phyloP scores from a whole-genome alignment of 495 filamentous ascomycete species.

The Daldinia bambusicola region DNA sequence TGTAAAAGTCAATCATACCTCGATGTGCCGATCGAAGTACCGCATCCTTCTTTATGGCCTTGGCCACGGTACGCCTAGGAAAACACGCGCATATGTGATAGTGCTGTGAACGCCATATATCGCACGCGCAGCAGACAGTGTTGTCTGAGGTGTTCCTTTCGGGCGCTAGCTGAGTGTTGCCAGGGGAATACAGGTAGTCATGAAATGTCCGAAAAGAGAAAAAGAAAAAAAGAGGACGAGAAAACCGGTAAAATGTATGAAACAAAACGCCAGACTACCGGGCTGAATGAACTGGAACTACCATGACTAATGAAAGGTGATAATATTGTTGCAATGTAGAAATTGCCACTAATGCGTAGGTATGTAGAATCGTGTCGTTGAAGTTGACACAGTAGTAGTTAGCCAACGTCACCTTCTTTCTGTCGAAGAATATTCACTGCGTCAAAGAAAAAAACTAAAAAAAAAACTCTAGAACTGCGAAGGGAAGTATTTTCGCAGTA shows the following conservation, averaged over 20 bases:
- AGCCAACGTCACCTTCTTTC: not conserved
- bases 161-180: not conserved
- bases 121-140: not conserved
- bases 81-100: not conserved
- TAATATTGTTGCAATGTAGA: not conserved
- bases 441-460: slow-evolving; percentile 2
- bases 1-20: not conserved
- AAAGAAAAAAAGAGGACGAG: not conserved
- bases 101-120: not conserved
- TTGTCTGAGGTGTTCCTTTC: not conserved
- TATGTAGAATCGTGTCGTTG: not conserved
- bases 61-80: not conserved
- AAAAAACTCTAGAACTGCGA: not conserved
- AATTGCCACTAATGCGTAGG: not conserved
- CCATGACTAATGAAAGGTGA: not conserved
- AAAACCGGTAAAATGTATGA: not conserved
- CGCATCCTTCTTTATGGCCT: not conserved
- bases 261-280: not conserved
- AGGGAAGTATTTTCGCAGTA: not conserved
- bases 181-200: not conserved
- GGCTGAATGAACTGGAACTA: not conserved
- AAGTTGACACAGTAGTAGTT: not conserved
- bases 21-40: not conserved
- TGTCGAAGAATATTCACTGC: not conserved
- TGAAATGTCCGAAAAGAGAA: not conserved